These are phyloP conservation scores for Trichomonascaceae sp. DNA, from an alignment of 1,139 yeast species.

Conservation along the genomic window DNA sequence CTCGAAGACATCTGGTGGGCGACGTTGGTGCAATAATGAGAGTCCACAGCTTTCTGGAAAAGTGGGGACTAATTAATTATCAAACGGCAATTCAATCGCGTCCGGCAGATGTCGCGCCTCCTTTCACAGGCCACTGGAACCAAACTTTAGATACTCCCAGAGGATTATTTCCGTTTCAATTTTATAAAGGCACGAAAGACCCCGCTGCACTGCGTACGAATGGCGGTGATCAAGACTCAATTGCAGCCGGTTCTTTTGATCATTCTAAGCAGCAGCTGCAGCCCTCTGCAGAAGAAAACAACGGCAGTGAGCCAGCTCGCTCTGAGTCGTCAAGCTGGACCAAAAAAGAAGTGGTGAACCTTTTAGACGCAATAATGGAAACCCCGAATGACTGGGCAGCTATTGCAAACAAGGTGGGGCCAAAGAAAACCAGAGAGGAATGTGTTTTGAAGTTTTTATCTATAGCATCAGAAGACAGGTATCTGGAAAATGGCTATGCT, in stretches of 20 bases:
- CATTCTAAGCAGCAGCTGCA: constrained; percentile 1
- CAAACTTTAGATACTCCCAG: constrained; percentile 78
- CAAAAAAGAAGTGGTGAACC: constrained; percentile 48
- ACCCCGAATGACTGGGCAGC: constrained; percentile 65
- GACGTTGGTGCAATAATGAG: constrained; percentile 94
- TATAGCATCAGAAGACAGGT: constrained; percentile 80
- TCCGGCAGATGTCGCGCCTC: constrained; percentile 66
- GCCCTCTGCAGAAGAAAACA: constrained; percentile 1
- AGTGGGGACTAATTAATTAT: constrained; percentile 96
- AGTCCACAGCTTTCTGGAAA: constrained; percentile 79
- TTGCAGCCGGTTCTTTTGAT: constrained; percentile 35
- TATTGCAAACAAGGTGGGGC: constrained; percentile 56
- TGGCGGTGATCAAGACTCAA: constrained; percentile 30
- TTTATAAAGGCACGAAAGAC: constrained; percentile 32
- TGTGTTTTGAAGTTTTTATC: constrained; percentile 76
- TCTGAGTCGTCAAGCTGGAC: constrained; percentile 52
- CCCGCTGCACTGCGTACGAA: constrained; percentile 22
- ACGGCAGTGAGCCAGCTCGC: constrained; percentile 8
- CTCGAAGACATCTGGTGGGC: constrained; percentile 90
- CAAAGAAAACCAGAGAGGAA: constrained; percentile 67
- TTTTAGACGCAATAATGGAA: constrained; percentile 49
- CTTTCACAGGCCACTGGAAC: constrained; percentile 48
- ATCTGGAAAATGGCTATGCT: constrained; percentile 35
- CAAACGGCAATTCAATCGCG: constrained; percentile 77
- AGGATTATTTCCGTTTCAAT: constrained; percentile 87